phyloP scores from a whole-genome alignment of 23 red algal genomes.

The Pyropia haitanensis region DNA sequence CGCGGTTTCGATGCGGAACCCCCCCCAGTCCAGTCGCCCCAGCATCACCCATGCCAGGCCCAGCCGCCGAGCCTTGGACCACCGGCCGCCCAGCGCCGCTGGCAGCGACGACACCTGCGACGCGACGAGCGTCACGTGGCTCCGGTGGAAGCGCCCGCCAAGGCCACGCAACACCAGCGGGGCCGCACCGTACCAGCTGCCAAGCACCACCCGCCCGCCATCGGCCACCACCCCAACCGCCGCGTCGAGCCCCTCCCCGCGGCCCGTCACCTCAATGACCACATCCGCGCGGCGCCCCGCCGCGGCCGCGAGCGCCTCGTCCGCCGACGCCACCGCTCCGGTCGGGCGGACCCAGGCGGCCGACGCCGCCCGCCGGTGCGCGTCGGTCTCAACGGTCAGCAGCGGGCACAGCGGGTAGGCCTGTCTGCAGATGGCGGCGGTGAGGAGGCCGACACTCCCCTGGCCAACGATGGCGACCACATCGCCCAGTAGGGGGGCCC shows the following conservation, averaged over 20 bases:
- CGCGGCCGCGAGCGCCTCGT: conserved; percentile 2
- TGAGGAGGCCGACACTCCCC: conserved; percentile 49
- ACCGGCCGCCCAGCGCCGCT: conserved; percentile 19
- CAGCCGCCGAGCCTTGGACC: conserved; percentile 53
- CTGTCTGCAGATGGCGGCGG: conserved; percentile 9
- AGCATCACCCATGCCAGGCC: conserved; percentile 43
- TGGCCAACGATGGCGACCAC: conserved; percentile 56
- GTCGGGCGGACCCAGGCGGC: neutral
- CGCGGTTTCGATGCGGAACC: too few relatives aligned
- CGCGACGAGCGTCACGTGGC: conserved; percentile 49
- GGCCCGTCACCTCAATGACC: conserved; percentile 45
- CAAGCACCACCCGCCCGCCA: conserved; percentile 53
- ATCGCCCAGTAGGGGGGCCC: conserved; percentile 28
- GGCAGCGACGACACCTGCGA: conserved; percentile 59
- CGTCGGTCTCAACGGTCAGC: conserved; percentile 20
- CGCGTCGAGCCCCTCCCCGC: conserved; percentile 39
- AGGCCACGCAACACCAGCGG: conserved; percentile 15
- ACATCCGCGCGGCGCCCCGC: conserved; percentile 12
- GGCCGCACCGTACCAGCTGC: conserved; percentile 41
- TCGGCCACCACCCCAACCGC: conserved; percentile 38
- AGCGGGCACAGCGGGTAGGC: conserved; percentile 21
- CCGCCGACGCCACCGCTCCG: neutral
- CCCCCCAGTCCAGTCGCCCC: neutral
- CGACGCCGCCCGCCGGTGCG: conserved; percentile 7
- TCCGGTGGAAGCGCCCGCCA: conserved; percentile 69